These are phyloP conservation scores for Decorospora gaudefroyi DNA, from an alignment of 2,329 filamentous ascomycete genomes.

Conservation along the genomic window DNA sequence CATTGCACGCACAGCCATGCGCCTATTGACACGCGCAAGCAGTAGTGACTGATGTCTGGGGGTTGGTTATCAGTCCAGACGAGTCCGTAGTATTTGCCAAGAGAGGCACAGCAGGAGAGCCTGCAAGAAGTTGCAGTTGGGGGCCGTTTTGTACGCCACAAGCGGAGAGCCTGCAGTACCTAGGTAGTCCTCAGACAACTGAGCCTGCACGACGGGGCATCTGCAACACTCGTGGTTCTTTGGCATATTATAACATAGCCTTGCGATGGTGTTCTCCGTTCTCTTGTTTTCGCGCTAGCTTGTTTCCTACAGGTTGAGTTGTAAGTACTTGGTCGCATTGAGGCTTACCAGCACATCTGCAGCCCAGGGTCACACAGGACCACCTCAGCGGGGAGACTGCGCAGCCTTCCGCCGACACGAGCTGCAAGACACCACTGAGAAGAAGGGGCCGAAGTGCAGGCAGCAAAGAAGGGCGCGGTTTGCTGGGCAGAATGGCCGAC, in stretches of 20 bases:
- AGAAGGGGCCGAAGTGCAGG: slow-evolving; percentile 24
- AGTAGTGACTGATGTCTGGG: neutral
- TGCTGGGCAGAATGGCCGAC: slow-evolving; percentile 35
- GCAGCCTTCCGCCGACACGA: slow-evolving; percentile 7
- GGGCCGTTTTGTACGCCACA: slow-evolving; percentile 14
- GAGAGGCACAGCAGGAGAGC: slow-evolving; percentile 3
- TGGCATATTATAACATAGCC: neutral
- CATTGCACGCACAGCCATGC: neutral
- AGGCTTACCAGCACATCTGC: slow-evolving; percentile 5
- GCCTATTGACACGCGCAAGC: slow-evolving; percentile 7
- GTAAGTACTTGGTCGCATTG: slow-evolving; percentile 1
- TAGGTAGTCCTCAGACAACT: slow-evolving; percentile 13
- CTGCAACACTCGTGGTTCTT: slow-evolving; percentile 4
- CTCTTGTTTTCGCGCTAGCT: neutral
- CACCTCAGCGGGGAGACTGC: slow-evolving; percentile 1
- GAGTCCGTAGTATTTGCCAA: slow-evolving; percentile 1
- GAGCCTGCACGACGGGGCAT: slow-evolving; percentile 9
- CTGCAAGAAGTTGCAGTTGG: slow-evolving; percentile 12
- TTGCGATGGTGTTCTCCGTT: neutral
- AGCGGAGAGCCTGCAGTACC: slow-evolving; percentile 15
- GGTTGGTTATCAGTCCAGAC: neutral
- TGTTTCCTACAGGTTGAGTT: neutral
- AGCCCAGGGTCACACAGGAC: slow-evolving; percentile 6
- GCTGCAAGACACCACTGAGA: neutral
- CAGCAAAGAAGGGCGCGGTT: slow-evolving; percentile 5